Conservation (phyloP, 1,284 basidiomycete genomes). For the Ceraceosorus guamensis region DNA sequence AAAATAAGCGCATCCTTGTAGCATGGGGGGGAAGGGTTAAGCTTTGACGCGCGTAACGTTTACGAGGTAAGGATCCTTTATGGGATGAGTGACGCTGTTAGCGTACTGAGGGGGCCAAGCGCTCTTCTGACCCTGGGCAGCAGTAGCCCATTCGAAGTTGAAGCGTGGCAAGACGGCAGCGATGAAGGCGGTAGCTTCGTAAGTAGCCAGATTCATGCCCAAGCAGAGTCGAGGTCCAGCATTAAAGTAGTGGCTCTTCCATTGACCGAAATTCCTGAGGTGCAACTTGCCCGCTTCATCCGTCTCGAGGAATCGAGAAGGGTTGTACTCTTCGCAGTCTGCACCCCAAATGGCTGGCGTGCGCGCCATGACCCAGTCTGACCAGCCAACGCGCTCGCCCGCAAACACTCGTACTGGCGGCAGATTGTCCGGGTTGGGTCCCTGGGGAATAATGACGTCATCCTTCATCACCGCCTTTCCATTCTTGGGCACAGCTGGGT, state of each 20-base stretch:
- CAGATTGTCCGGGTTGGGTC: constrained; percentile 14
- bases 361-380: constrained; percentile 38
- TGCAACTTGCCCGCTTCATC: constrained; percentile 13
- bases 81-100: constrained; percentile 30
- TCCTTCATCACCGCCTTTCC: constrained; percentile 25
- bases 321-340: constrained; percentile 29
- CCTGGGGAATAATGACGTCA: constrained; percentile 32
- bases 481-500: constrained; percentile 40
- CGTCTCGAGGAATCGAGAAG: constrained; percentile 27
- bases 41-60: neutral
- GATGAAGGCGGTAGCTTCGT: constrained; percentile 22
- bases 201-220: constrained; percentile 34
- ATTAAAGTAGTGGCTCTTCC: constrained; percentile 38
- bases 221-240: constrained; percentile 38
- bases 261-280: constrained; percentile 24
- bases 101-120: constrained; percentile 27
- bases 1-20: too few relatives aligned
- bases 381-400: constrained; percentile 17
- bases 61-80: constrained; percentile 1
- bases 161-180: constrained; percentile 13
- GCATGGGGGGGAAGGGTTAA: too few relatives aligned
- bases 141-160: constrained; percentile 26
- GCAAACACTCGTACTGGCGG: neutral
- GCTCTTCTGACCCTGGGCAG: constrained; percentile 28
- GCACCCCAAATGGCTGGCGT: constrained; percentile 35